Conservation (phyloP, 495 filamentous ascomycete species). For the Penicillium paradoxum region DNA sequence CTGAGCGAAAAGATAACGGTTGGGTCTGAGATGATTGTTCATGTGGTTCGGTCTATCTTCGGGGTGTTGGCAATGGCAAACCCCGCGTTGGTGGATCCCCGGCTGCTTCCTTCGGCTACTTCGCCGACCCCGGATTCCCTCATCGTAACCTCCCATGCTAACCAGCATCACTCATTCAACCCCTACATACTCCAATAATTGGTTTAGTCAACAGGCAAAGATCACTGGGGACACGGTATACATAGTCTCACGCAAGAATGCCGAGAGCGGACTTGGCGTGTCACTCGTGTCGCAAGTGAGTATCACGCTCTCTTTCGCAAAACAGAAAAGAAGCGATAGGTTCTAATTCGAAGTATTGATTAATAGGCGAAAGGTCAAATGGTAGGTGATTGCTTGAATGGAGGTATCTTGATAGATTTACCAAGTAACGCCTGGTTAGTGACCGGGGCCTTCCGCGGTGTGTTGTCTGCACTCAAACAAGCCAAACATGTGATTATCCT, state of each 20-base stretch:
- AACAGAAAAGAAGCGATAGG: background rate
- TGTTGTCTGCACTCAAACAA: background rate
- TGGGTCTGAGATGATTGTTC: too few relatives aligned
- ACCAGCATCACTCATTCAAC: background rate
- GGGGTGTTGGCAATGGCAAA: too few relatives aligned
- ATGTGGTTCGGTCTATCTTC: background rate
- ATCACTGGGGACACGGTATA: too few relatives aligned
- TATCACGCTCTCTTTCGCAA: background rate
- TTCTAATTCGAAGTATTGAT: background rate
- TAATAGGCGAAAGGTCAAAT: background rate
- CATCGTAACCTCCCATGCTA: background rate
- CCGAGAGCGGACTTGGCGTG: background rate
- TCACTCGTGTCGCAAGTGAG: background rate
- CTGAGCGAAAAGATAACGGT: too few relatives aligned
- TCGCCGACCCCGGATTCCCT: too few relatives aligned
- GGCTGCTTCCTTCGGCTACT: too few relatives aligned
- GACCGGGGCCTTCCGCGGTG: background rate
- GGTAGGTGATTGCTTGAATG: background rate
- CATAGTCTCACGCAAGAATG: background rate
- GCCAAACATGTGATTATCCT: background rate
- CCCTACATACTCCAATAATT: too few relatives aligned
- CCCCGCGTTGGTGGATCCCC: too few relatives aligned
- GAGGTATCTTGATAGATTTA: background rate
- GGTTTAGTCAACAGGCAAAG: too few relatives aligned
- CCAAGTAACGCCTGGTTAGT: background rate